A percentile compares a stretch with the other conserved stretches of the same genome.
These are phyloP conservation scores for Pisolithus thermaeus DNA, from an alignment of 1,284 basidiomycete genomes.

Conservation along the genomic window DNA sequence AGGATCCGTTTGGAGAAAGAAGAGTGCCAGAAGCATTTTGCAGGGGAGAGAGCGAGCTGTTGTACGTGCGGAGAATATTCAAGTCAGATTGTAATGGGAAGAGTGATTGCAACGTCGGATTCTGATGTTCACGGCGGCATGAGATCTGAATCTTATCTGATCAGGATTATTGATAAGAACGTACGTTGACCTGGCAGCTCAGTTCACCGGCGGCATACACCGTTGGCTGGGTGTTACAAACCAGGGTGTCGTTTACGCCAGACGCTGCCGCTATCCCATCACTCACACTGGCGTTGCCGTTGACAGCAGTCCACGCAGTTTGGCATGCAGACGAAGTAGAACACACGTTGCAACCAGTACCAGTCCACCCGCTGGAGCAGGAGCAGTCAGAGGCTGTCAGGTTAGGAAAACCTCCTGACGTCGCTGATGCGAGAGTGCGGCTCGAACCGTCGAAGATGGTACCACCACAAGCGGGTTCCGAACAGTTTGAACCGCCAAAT, in stretches of 20 bases:
- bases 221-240: slow-evolving; percentile 54
- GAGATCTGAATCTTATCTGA: background rate
- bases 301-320: slow-evolving; percentile 42
- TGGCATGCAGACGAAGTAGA: slow-evolving; percentile 57
- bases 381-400: slow-evolving; percentile 56
- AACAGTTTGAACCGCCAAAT: slow-evolving; percentile 67
- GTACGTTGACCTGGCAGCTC: slow-evolving; percentile 69
- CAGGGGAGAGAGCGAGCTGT: slow-evolving; percentile 61
- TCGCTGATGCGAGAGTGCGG: slow-evolving; percentile 35
- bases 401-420: slow-evolving; percentile 50
- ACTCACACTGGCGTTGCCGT: slow-evolving; percentile 29
- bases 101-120: slow-evolving; percentile 71
- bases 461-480: slow-evolving; percentile 70
- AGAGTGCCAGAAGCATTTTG: slow-evolving; percentile 38
- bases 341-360: slow-evolving; percentile 76
- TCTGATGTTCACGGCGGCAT: slow-evolving; percentile 37
- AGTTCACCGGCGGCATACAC: slow-evolving; percentile 67
- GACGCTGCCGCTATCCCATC: slow-evolving; percentile 15
- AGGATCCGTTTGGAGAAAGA: slow-evolving; percentile 55
- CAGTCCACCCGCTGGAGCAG: slow-evolving; percentile 70
- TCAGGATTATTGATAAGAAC: slow-evolving; percentile 25
- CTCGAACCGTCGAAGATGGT: slow-evolving; percentile 67
- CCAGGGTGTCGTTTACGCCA: slow-evolving; percentile 52
- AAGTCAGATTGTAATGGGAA: slow-evolving; percentile 65
- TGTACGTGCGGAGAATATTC: slow-evolving; percentile 71